Percentiles rank a stretch among this genome's conserved stretches.
These are phyloP conservation scores for Trichoderma endophyticum DNA, from an alignment of 2,329 filamentous ascomycete genomes.

Conservation along the genomic window DNA sequence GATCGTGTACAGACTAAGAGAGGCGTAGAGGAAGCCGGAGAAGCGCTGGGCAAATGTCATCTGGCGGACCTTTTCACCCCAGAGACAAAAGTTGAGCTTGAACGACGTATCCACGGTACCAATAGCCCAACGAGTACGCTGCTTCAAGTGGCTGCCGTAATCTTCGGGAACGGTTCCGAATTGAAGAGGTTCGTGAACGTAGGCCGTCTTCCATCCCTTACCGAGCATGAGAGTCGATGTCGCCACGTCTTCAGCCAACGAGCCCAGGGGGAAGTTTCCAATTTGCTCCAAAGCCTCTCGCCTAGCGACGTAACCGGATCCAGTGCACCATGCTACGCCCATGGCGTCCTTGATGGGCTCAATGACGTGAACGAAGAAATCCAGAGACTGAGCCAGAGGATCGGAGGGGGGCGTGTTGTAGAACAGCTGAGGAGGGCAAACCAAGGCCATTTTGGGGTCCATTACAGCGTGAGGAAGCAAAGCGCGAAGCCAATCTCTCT, in stretches of 20 bases:
- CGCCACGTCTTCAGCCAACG: constrained; percentile 58
- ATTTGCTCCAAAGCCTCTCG: constrained; percentile 59
- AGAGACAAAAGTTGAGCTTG: constrained; percentile 59
- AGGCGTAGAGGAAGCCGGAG: constrained; percentile 56
- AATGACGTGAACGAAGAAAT: constrained; percentile 55
- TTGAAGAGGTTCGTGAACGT: constrained; percentile 57
- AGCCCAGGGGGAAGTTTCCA: constrained; percentile 59
- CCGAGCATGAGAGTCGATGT: constrained; percentile 58
- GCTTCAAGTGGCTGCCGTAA: constrained; percentile 53
- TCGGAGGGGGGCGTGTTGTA: constrained; percentile 60
- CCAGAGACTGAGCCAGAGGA: constrained; percentile 55
- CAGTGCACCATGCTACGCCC: constrained; percentile 61
- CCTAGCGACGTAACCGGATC: constrained; percentile 59
- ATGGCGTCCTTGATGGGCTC: constrained; percentile 50
- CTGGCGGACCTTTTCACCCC: constrained; percentile 47
- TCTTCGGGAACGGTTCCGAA: constrained; percentile 59
- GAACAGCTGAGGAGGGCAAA: constrained; percentile 60
- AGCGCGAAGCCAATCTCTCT: constrained; percentile 57
- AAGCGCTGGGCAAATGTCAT: constrained; percentile 58
- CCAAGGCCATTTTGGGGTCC: constrained; percentile 55
- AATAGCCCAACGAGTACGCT: constrained; percentile 55
- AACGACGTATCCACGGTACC: constrained; percentile 57
- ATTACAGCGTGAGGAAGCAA: constrained; percentile 57
- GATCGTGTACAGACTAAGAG: constrained; percentile 54
- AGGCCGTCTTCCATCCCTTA: constrained; percentile 60